Percentiles rank a stretch among this genome's conserved stretches.
phyloP scores from a whole-genome alignment of 2,329 filamentous ascomycete species.

The Lasiodiplodia gonubiensis region DNA sequence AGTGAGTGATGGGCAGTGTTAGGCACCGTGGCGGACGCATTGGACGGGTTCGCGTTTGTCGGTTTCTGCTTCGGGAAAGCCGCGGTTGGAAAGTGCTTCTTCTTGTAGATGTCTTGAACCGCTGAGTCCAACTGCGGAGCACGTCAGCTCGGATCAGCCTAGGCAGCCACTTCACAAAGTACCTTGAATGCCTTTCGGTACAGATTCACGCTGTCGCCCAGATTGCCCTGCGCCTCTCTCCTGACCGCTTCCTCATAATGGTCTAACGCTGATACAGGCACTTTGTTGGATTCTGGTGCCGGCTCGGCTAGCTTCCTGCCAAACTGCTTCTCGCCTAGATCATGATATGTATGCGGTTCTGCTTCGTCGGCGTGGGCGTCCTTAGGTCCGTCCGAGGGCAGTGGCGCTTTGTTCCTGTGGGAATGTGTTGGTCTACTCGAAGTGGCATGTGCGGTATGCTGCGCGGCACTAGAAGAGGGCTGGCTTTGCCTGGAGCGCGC shows the following conservation, averaged over 20 bases:
- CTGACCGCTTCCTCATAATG: slow-evolving; percentile 93
- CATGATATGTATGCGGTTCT: slow-evolving; percentile 50
- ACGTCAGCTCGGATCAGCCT: slow-evolving; percentile 30
- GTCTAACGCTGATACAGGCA: slow-evolving; percentile 80
- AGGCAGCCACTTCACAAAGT: slow-evolving; percentile 35
- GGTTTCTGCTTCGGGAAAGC: slow-evolving; percentile 56
- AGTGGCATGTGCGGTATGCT: background rate
- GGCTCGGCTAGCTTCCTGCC: slow-evolving; percentile 51
- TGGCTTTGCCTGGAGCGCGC: slow-evolving; percentile 46
- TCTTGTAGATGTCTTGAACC: slow-evolving; percentile 86
- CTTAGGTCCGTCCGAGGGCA: slow-evolving; percentile 1
- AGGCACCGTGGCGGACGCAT: slow-evolving; percentile 58
- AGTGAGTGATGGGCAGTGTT: slow-evolving; percentile 64
- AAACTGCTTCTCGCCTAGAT: slow-evolving; percentile 54
- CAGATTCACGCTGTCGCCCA: slow-evolving; percentile 85
- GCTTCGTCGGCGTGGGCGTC: slow-evolving; percentile 44
- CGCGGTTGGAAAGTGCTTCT: slow-evolving; percentile 83
- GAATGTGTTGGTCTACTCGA: slow-evolving; percentile 33
- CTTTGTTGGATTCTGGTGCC: slow-evolving; percentile 42
- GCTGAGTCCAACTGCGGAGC: slow-evolving; percentile 73
- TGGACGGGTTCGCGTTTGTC: slow-evolving; percentile 52
- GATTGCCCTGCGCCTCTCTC: slow-evolving; percentile 80
- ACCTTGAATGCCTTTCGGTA: slow-evolving; percentile 92
- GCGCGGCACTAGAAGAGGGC: slow-evolving; percentile 32
- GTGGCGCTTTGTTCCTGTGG: slow-evolving; percentile 37